Conservation (phyloP, 140 eudicot species). For the Ambrosia hybrid region DNA sequence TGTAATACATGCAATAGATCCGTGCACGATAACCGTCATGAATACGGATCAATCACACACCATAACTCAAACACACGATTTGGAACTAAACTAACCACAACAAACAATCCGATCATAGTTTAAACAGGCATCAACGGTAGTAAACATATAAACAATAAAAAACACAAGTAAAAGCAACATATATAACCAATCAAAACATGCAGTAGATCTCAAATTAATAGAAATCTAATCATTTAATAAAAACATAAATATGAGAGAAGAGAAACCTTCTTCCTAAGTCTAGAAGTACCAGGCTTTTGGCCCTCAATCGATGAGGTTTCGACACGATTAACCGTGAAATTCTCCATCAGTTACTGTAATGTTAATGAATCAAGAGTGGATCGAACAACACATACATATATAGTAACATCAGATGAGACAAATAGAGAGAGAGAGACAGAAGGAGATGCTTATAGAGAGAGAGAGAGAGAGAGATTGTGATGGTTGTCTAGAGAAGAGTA, state of each 20-base stretch:
- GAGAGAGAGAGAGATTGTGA: slow-evolving; percentile 12
- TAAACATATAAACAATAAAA: slow-evolving; percentile 17
- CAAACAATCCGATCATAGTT: slow-evolving; percentile 7
- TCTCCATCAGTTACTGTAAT: slow-evolving; percentile 48
- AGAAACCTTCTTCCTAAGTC: slow-evolving; percentile 82
- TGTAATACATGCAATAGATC: slow-evolving; percentile 16
- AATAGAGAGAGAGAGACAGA: slow-evolving; percentile 1
- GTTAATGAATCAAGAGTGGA: slow-evolving; percentile 8
- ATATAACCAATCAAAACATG: slow-evolving; percentile 16
- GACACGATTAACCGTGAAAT: slow-evolving; percentile 67
- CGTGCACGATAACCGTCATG: slow-evolving; percentile 6
- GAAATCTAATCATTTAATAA: not conserved
- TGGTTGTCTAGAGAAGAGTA: slow-evolving; percentile 1
- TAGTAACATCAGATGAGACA: slow-evolving; percentile 10
- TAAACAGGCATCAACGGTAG: slow-evolving; percentile 15
- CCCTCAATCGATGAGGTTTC: slow-evolving; percentile 76
- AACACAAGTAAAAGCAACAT: too few species aligned
- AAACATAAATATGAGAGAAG: not conserved
- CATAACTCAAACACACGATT: slow-evolving; percentile 1
- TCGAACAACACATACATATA: slow-evolving; percentile 4
- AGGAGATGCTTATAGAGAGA: slow-evolving; percentile 35
- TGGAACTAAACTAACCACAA: not conserved
- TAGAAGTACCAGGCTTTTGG: slow-evolving; percentile 98
- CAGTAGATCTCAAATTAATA: slow-evolving; percentile 21
- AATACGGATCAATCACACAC: slow-evolving; percentile 18